Evolutionary conservation across 2,329 filamentous ascomycete species (phyloP).

Genomic region (Sordariomycetes sp.): DNA sequence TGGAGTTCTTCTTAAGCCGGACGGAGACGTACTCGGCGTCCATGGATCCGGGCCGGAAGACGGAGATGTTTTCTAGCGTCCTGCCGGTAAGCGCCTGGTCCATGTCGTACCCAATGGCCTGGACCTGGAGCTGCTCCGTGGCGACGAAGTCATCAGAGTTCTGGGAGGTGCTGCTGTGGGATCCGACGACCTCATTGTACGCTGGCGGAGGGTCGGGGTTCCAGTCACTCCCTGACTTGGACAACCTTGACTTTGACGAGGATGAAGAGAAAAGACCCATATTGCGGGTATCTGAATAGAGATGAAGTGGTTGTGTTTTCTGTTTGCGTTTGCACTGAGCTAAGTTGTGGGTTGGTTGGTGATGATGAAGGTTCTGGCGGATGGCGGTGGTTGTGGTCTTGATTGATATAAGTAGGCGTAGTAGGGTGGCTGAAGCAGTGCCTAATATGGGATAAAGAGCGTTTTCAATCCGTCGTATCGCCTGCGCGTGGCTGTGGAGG

Average conservation of each 20-base stretch:
- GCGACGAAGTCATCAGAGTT: neutral
- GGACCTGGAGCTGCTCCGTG: constrained; percentile 4
- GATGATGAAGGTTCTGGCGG: no score
- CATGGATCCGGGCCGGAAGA: constrained; percentile 2
- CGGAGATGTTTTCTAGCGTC: constrained; percentile 2
- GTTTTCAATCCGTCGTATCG: no score
- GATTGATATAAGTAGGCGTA: no score
- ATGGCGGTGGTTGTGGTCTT: no score
- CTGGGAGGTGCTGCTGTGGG: neutral
- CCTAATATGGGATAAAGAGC: no score
- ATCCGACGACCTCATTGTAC: constrained; percentile 1
- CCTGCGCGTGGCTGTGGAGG: no score
- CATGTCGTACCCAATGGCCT: constrained; percentile 5
- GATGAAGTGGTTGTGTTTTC: no score
- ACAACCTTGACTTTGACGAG: neutral
- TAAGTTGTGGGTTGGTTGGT: no score
- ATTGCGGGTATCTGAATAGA: no score
- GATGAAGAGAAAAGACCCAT: neutral
- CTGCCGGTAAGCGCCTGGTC: constrained; percentile 2
- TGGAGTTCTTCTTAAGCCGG: constrained; percentile 11
- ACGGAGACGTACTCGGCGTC: constrained; percentile 10
- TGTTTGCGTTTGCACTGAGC: no score
- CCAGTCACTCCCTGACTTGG: neutral
- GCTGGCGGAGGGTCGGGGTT: neutral
- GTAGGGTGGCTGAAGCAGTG: no score